These are phyloP conservation scores for Apiotrichum brassicae DNA, from an alignment of 1,284 basidiomycete species.

Conservation along the genomic window DNA sequence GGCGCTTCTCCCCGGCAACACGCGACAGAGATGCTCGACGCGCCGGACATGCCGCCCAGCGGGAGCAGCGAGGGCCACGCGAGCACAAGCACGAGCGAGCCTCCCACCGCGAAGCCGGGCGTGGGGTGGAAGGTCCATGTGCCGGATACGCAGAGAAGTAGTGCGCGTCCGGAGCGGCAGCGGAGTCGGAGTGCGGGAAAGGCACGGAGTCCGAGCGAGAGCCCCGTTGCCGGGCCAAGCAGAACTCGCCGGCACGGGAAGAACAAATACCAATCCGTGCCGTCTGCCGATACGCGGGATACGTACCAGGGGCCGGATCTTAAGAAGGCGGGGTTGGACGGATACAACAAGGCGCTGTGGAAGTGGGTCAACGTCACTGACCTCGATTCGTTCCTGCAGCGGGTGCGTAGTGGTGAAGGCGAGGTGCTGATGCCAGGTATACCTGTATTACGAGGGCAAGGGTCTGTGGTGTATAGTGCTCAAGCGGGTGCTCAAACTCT, in stretches of 20 bases:
- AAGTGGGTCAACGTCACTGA: constrained; percentile 98
- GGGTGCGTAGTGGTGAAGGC: constrained; percentile 51
- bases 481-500: constrained; percentile 75
- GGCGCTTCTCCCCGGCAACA: background rate
- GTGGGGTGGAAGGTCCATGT: too few relatives aligned
- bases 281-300: background rate
- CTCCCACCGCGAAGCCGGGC: background rate
- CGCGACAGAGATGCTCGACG: background rate
- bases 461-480: constrained; percentile 92
- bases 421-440: constrained; percentile 48
- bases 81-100: background rate
- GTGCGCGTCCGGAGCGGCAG: too few relatives aligned
- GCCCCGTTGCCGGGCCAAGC: background rate
- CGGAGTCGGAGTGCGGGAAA: too few relatives aligned
- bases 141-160: too few relatives aligned
- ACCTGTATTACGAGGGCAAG: constrained; percentile 92
- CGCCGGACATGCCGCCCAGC: background rate
- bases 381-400: constrained; percentile 87
- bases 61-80: background rate
- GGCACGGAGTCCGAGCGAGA: too few relatives aligned
- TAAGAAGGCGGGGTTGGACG: constrained; percentile 58
- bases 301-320: background rate
- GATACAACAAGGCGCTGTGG: constrained; percentile 88
- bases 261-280: constrained; percentile 14
- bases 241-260: background rate